Conservation (phyloP, 192 early-diverging fungal species). For the Podila clonocystis region DNA sequence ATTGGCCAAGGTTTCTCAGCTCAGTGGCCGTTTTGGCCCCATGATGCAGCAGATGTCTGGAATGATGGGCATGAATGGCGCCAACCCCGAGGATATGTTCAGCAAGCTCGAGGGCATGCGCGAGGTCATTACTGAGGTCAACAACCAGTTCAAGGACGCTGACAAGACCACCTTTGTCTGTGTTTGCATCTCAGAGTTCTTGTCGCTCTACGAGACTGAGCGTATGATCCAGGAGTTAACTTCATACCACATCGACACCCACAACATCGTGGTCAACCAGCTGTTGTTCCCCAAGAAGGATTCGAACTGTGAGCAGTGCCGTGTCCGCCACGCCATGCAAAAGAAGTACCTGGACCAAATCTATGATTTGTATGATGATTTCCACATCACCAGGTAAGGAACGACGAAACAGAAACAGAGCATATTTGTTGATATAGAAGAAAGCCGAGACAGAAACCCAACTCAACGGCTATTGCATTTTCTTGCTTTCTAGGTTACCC, state of each 20-base stretch:
- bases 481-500: constrained; percentile 80
- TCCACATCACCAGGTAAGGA: constrained; percentile 76
- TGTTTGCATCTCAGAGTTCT: constrained; percentile 99
- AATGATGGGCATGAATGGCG: constrained; percentile 85
- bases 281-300: constrained; percentile 92
- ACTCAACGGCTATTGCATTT: not conserved
- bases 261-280: constrained; percentile 99
- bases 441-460: no score
- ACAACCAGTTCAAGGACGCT: constrained; percentile 99
- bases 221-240: constrained; percentile 99
- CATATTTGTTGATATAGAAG: not conserved
- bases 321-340: constrained; percentile 97
- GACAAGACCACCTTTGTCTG: constrained; percentile 99
- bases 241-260: constrained; percentile 96
- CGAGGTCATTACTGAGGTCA: constrained; percentile 96
- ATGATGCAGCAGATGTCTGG: constrained; percentile 97
- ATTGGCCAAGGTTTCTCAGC: constrained; percentile 91
- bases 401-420: not conserved
- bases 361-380: constrained; percentile 99
- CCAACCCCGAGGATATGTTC: constrained; percentile 94
- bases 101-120: constrained; percentile 97
- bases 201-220: constrained; percentile 99
- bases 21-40: constrained; percentile 94
- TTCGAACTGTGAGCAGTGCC: constrained; percentile 89
- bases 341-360: constrained; percentile 99